Conservation (phyloP, 2,329 filamentous ascomycete genomes). For the Hymenoscyphus fructigenus region DNA sequence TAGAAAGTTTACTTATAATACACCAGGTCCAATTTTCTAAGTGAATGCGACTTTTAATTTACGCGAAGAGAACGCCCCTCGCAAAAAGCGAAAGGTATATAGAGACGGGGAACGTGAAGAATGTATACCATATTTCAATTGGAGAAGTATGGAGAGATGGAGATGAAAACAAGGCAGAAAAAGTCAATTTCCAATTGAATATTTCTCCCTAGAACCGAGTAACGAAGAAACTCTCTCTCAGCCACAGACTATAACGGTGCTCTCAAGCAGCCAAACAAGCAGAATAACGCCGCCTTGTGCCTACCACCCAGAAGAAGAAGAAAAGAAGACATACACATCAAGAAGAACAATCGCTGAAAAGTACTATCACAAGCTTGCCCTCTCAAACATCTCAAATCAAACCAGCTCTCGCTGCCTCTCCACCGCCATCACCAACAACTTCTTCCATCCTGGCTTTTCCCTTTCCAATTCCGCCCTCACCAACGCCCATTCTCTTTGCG, state of each 20-base stretch:
- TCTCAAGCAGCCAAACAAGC: neutral
- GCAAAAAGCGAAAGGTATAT: no score
- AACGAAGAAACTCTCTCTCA: neutral
- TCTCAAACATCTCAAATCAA: conserved; percentile 33
- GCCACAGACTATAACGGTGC: neutral
- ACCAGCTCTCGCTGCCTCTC: conserved; percentile 60
- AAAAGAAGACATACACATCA: conserved; percentile 2
- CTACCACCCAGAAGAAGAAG: conserved; percentile 1
- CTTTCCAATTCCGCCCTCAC: conserved; percentile 67
- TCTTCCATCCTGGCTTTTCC: conserved; percentile 61
- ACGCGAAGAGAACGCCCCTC: no score
- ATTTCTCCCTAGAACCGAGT: neutral
- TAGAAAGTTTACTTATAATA: no score
- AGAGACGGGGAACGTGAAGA: no score
- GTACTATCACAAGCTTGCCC: conserved; percentile 1
- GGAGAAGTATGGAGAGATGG: neutral
- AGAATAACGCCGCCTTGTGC: neutral
- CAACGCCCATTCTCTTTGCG: conserved; percentile 91
- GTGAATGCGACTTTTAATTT: no score
- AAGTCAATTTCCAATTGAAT: neutral
- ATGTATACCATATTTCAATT: no score
- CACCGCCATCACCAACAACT: conserved; percentile 55
- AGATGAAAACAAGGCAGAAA: neutral
- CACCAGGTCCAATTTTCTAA: no score
- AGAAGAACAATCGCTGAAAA: conserved; percentile 5